Evolutionary conservation across 139 green algal species (phyloP), one percentile per base, ranked within the genome.

Genomic region (Chlamydomonas sp.): DNA sequence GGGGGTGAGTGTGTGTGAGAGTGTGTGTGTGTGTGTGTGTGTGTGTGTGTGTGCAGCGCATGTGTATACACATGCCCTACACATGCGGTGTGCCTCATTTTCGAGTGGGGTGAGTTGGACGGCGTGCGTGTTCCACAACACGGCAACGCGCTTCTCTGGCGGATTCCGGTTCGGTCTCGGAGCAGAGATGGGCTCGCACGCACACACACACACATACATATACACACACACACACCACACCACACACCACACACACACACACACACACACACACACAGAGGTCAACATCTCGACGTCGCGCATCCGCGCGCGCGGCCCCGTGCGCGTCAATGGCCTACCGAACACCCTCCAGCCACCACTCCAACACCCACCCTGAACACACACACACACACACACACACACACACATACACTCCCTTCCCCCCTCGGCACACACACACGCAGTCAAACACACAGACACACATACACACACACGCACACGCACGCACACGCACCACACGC

Each of bases 321-420:
- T 99, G 24, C 95, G 95, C 4, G 95, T 99, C 48, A 93, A 99
- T 78, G 95, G 95, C 1, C 82, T 99, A 75, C 84, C 99, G 22
- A 99, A n/a, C n/a, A n/a, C n/a, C n/a, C n/a, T n/a, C n/a, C n/a
- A n/a, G n/a, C n/a, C n/a, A n/a, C n/a, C n/a, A n/a, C n/a, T n/a
- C n/a, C n/a, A n/a, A n/a, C n/a, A n/a, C n/a, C n/a, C n/a, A n/a
- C n/a, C n/a, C n/a, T n/a, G n/a, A n/a, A n/a, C n/a, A n/a, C n/a
- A n/a, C n/a, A n/a, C n/a, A n/a, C n/a, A n/a, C n/a, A n/a, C n/a
- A n/a, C n/a, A n/a, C n/a, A n/a, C n/a, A n/a, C n/a, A n/a, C n/a
- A n/a, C n/a, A n/a, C n/a, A n/a, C n/a, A n/a, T n/a, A n/a, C n/a
- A n/a, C n/a, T n/a, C n/a, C n/a, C n/a, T n/a, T n/a, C n/a, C n/a